Evolutionary conservation across 2,329 filamentous ascomycete species (phyloP), one percentile per base, ranked within the genome.

Genomic region (Aspergillus tubingensis): DNA sequence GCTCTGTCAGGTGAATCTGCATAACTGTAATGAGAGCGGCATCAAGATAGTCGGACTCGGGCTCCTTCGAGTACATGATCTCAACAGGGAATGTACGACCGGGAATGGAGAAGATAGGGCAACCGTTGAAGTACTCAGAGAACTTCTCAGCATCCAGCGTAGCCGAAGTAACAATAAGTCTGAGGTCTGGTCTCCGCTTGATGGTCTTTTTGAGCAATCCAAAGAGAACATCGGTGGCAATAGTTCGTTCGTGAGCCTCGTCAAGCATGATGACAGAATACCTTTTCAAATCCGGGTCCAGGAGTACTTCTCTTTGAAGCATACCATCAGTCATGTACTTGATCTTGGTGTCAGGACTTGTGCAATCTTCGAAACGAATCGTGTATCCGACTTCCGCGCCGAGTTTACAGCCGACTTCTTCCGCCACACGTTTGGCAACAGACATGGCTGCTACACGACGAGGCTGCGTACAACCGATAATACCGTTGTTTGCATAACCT

Each of bases 251-350:
- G 86, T 99, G 95, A 3, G 95, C 95, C 74, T 99, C 95, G 74
- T 99, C 95, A 68, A 99, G 84, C 89, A 99, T 99, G 71, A 99
- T 97, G 62, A 95, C 92, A 0, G 92, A 96, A 73, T 99, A 99
- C 66, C 91, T 87, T 71, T 85, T 90, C 66, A 99, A 80, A 69
- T 96, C 90, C 0, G 93, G 91, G 74, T 99, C 95, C 67, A 97
- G 85, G 54, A 99, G 83, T 73, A 97, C 92, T 79, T 99, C 95
- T 80, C 95, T 86, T 79, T 97, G 88, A 74, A 99, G 85, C 91
- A 98, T 98, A 77, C 95, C 95, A 71, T 99, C 95, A 15, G 95
- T 99, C 94, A 99, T 97, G 80, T 99, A 99, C 80, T 99, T 99
- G 81, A 99, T 96, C 72, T 89, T 91, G 1, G 95, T 99, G 17